phyloP scores from a whole-genome alignment of 2,329 filamentous ascomycete species.

The Colletotrichum simmondsii region DNA sequence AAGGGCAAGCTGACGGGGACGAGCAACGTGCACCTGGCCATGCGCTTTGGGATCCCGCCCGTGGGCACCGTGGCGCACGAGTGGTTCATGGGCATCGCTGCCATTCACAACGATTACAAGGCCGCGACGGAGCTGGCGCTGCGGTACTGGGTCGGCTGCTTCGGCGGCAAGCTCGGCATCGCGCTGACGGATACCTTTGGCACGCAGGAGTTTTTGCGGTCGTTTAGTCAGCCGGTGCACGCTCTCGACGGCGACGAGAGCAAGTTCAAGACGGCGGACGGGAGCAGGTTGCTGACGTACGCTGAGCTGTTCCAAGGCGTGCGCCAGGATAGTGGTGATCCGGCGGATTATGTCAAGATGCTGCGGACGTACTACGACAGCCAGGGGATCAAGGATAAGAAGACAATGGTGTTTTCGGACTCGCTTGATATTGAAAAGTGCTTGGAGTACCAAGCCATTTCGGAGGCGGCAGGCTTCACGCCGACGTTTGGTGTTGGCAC shows the following conservation, averaged over 20 bases:
- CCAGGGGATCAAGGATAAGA: slow-evolving; percentile 80
- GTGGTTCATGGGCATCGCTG: slow-evolving; percentile 99
- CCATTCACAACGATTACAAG: slow-evolving; percentile 87
- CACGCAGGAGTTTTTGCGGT: slow-evolving; percentile 86
- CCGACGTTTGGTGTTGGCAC: slow-evolving; percentile 95
- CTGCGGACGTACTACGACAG: slow-evolving; percentile 85
- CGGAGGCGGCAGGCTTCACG: slow-evolving; percentile 83
- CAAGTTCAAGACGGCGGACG: slow-evolving; percentile 48
- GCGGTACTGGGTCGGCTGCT: slow-evolving; percentile 90
- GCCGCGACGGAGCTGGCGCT: slow-evolving; percentile 86
- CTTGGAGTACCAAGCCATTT: slow-evolving; percentile 86
- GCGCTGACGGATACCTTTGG: slow-evolving; percentile 97
- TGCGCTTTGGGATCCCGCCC: slow-evolving; percentile 86
- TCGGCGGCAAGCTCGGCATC: slow-evolving; percentile 86
- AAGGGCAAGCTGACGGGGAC: slow-evolving; percentile 84
- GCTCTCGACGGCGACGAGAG: slow-evolving; percentile 57
- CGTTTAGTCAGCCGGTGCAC: slow-evolving; percentile 77
- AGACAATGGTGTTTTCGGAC: slow-evolving; percentile 95
- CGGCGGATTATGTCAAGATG: slow-evolving; percentile 79
- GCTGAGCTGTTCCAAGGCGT: slow-evolving; percentile 86
- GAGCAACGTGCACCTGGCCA: slow-evolving; percentile 96
- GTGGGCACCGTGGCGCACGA: slow-evolving; percentile 94
- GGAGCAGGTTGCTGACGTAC: slow-evolving; percentile 67
- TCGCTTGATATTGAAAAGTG: slow-evolving; percentile 92
- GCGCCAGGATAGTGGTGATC: slow-evolving; percentile 91